Conservation (phyloP, 331 rosid genomes). For the Phaseolus coccineus region DNA sequence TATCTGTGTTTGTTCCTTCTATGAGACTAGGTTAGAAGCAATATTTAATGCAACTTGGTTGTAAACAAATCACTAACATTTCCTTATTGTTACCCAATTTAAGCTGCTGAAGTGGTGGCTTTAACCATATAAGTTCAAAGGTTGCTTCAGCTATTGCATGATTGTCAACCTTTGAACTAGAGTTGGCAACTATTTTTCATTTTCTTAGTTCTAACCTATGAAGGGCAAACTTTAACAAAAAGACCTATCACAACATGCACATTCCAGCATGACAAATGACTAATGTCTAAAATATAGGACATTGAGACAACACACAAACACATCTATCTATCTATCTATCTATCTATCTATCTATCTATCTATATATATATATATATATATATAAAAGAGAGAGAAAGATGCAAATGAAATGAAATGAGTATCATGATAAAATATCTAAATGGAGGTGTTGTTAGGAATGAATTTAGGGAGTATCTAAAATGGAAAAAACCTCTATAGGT, state of each 20-base stretch:
- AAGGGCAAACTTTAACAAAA: neutral
- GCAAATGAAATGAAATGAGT: neutral
- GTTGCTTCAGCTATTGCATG: neutral
- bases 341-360: no score
- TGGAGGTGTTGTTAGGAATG: neutral
- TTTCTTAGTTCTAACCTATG: neutral
- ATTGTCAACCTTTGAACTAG: neutral
- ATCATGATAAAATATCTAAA: neutral
- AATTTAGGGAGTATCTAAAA: no score
- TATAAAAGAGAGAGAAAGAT: neutral
- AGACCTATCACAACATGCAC: neutral
- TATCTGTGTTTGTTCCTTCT: neutral
- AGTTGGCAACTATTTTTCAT: neutral
- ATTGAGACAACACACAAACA: neutral
- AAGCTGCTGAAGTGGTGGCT: neutral
- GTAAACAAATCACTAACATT: neutral
- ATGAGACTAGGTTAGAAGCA: constrained; percentile 1
- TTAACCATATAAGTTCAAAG: neutral
- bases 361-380: no score
- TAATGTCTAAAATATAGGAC: neutral
- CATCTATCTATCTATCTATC: no score
- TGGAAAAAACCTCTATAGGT: no score
- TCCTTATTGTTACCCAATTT: neutral
- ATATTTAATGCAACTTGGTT: neutral
- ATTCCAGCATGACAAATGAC: neutral